phyloP scores from a whole-genome alignment of 2,329 filamentous ascomycete genomes.

The Fusarium circinatum region DNA sequence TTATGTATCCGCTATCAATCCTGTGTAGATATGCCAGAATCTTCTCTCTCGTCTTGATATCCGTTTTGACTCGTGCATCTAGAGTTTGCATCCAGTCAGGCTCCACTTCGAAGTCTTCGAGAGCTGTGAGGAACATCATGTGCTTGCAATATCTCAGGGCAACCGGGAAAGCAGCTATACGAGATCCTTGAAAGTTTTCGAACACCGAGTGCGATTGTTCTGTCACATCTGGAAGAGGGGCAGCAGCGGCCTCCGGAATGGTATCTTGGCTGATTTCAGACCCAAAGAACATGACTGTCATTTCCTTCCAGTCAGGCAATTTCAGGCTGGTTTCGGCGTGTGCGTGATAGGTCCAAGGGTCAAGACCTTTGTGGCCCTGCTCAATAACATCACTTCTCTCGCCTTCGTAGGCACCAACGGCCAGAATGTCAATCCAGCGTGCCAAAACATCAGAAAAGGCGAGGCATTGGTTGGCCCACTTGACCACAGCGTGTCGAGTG shows the following conservation, averaged over 20 bases:
- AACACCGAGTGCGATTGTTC: constrained; percentile 44
- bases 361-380: constrained; percentile 88
- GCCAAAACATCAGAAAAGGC: constrained; percentile 81
- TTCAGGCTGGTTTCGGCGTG: constrained; percentile 55
- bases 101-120: constrained; percentile 68
- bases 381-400: constrained; percentile 87
- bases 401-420: constrained; percentile 71
- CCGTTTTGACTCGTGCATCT: constrained; percentile 76
- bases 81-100: constrained; percentile 87
- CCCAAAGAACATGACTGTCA: constrained; percentile 62
- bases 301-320: constrained; percentile 63
- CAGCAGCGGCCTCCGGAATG: constrained; percentile 51
- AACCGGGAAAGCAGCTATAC: constrained; percentile 69
- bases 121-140: constrained; percentile 61
- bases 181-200: constrained; percentile 59
- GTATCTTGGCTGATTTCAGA: constrained; percentile 45
- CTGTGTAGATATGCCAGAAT: constrained; percentile 65
- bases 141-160: constrained; percentile 74
- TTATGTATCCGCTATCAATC: constrained; percentile 52
- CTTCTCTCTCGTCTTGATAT: constrained; percentile 70
- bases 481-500: constrained; percentile 82
- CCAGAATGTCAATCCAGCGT: constrained; percentile 89
- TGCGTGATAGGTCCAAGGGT: constrained; percentile 67
- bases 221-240: constrained; percentile 40
- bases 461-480: constrained; percentile 90